phyloP scores from a whole-genome alignment of 768 basidiomycete species.

The Terana coerulea region DNA sequence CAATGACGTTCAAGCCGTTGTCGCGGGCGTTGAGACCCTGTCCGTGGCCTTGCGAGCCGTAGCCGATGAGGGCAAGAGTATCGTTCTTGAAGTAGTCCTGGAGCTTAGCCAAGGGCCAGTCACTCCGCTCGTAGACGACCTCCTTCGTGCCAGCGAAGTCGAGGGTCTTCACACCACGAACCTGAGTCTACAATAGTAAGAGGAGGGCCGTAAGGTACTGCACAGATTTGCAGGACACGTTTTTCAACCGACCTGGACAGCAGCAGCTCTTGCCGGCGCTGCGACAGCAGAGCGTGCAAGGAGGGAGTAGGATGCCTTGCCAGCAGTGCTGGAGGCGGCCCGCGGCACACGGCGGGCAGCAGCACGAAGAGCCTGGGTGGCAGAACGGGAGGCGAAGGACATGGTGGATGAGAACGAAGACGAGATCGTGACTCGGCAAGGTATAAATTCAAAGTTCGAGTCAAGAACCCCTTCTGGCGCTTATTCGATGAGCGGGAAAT shows the following conservation, averaged over 20 bases:
- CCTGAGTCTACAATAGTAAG: slow-evolving; percentile 20
- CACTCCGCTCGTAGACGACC: slow-evolving; percentile 89
- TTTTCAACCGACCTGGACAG: slow-evolving; percentile 34
- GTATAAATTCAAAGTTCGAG: slow-evolving; percentile 1
- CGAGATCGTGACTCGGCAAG: slow-evolving; percentile 12
- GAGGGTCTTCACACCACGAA: slow-evolving; percentile 89
- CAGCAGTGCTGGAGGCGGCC: slow-evolving; percentile 34
- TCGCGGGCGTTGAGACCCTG: slow-evolving; percentile 99
- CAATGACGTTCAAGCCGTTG: slow-evolving; percentile 97
- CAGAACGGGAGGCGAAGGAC: slow-evolving; percentile 63
- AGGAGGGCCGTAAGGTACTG: not conserved
- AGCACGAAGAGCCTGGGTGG: slow-evolving; percentile 59
- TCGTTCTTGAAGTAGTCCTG: slow-evolving; percentile 99
- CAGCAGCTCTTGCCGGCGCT: slow-evolving; percentile 23
- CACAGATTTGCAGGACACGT: not conserved
- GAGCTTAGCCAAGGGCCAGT: slow-evolving; percentile 97
- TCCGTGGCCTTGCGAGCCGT: slow-evolving; percentile 98
- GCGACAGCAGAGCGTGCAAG: slow-evolving; percentile 41
- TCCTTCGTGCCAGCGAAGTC: slow-evolving; percentile 95
- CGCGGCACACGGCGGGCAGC: slow-evolving; percentile 66
- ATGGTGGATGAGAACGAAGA: slow-evolving; percentile 40
- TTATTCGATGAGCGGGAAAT: too few species aligned
- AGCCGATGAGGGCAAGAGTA: slow-evolving; percentile 97
- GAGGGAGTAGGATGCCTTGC: slow-evolving; percentile 61
- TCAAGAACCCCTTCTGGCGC: too few species aligned